These are phyloP conservation scores for Phlyctochytrium planicorne DNA, from an alignment of 192 early-diverging fungal genomes.

Conservation along the genomic window DNA sequence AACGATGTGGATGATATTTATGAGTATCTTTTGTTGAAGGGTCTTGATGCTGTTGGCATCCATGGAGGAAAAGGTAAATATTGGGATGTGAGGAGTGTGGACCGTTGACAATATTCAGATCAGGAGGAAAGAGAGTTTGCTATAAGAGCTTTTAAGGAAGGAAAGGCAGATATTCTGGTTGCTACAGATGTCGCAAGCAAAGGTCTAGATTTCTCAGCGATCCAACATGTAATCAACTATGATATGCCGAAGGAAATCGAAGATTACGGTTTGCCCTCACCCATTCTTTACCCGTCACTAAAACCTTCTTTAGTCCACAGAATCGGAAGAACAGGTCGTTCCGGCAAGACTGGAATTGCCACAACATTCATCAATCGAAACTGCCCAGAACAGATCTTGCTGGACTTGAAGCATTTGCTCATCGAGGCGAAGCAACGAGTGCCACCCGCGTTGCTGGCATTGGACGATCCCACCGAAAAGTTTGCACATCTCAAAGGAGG, in stretches of 20 bases:
- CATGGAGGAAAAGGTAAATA: constrained; percentile 87
- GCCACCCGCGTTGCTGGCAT: constrained; percentile 77
- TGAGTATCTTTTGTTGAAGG: constrained; percentile 92
- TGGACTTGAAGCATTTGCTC: constrained; percentile 92
- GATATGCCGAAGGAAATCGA: constrained; percentile 99
- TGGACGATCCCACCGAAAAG: constrained; percentile 88
- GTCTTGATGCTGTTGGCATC: constrained; percentile 91
- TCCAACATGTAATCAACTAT: constrained; percentile 98
- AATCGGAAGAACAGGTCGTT: constrained; percentile 96
- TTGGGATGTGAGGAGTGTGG: too few relatives aligned
- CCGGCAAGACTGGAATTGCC: constrained; percentile 93
- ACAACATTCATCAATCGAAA: constrained; percentile 95
- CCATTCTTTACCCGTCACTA: constrained; percentile 8
- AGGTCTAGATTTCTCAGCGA: constrained; percentile 92
- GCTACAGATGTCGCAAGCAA: constrained; percentile 97
- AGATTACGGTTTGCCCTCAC: constrained; percentile 75
- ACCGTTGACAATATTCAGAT: constrained; percentile 53
- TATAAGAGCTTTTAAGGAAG: constrained; percentile 83
- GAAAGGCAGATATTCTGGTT: constrained; percentile 92
- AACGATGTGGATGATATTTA: constrained; percentile 99
- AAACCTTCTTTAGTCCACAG: constrained; percentile 67
- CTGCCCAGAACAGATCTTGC: constrained; percentile 88
- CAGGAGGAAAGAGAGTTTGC: constrained; percentile 98
- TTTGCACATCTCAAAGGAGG: constrained; percentile 64
- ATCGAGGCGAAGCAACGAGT: constrained; percentile 90